Percentiles rank a stretch among this genome's conserved stretches.
Evolutionary conservation across 306 rosid species (phyloP).

Genomic region (Glycine tomentella): DNA sequence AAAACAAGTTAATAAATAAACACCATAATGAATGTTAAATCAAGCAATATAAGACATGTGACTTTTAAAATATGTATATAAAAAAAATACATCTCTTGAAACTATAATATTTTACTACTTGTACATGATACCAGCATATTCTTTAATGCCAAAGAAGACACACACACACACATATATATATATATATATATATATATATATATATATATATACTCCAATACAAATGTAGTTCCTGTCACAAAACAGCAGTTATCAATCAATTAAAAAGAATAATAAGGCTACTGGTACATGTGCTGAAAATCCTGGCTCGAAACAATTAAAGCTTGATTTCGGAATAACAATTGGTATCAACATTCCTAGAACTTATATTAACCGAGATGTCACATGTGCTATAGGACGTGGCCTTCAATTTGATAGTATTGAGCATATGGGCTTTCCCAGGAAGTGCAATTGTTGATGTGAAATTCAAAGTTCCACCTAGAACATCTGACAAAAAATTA

Average conservation of each 20-base stretch:
- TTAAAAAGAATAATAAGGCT: not conserved
- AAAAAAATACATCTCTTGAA: not conserved
- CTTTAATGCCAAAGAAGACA: not conserved
- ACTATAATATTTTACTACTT: too few species aligned
- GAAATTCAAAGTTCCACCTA: constrained; percentile 41
- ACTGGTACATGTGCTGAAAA: not conserved
- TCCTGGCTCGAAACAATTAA: constrained; percentile 10
- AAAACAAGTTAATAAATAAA: too few species aligned
- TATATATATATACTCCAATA: too few species aligned
- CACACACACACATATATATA: too few species aligned
- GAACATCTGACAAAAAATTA: not conserved
- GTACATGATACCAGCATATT: too few species aligned
- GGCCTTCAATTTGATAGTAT: constrained; percentile 54
- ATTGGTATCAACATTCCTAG: constrained; percentile 23
- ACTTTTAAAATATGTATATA: not conserved
- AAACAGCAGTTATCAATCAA: not conserved
- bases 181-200: too few species aligned
- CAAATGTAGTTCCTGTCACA: not conserved
- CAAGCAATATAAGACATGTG: not conserved
- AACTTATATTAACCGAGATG: constrained; percentile 43
- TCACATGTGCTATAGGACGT: constrained; percentile 48
- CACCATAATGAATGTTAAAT: not conserved
- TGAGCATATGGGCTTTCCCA: constrained; percentile 52
- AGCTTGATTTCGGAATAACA: constrained; percentile 57
- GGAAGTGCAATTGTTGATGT: constrained; percentile 45